Evolutionary conservation across 176 grass and related monocot genomes (phyloP).

Genomic region (Echinochloa phyllopogon): DNA sequence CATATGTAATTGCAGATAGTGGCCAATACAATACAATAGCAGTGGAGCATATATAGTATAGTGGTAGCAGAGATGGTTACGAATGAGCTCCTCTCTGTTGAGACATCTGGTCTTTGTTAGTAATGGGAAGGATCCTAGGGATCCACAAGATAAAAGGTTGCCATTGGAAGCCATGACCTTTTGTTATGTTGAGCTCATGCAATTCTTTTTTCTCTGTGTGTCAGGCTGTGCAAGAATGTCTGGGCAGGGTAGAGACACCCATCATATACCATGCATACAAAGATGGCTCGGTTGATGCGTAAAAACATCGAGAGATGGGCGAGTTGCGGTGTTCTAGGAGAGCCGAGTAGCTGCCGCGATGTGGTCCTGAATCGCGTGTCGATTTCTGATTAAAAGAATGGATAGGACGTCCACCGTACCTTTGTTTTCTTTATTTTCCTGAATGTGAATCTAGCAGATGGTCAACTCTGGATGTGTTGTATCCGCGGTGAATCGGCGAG

Average conservation of each 20-base stretch:
- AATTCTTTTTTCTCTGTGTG: not conserved
- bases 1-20: not conserved
- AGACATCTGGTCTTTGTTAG: slow-evolving; percentile 40
- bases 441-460: not conserved
- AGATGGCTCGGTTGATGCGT: slow-evolving; percentile 15
- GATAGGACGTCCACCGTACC: too few species aligned
- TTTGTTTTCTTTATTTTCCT: not conserved
- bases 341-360: slow-evolving; percentile 43
- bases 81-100: not conserved
- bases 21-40: not conserved
- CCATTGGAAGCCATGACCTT: not conserved
- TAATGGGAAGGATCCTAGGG: slow-evolving; percentile 39
- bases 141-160: slow-evolving; percentile 37
- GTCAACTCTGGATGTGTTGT: slow-evolving; percentile 38
- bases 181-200: slow-evolving; percentile 9
- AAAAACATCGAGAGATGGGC: not conserved
- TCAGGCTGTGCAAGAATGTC: slow-evolving; percentile 37
- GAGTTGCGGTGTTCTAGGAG: slow-evolving; percentile 18
- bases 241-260: slow-evolving; percentile 40
- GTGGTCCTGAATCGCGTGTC: slow-evolving; percentile 48
- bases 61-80: not conserved
- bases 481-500: slow-evolving; percentile 29
- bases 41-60: not conserved
- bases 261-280: slow-evolving; percentile 9
- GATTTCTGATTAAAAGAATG: not conserved